Percentiles rank a stretch among this genome's conserved stretches.
Conservation (phyloP, 192 early-diverging fungal genomes). For the Backusella circina region DNA sequence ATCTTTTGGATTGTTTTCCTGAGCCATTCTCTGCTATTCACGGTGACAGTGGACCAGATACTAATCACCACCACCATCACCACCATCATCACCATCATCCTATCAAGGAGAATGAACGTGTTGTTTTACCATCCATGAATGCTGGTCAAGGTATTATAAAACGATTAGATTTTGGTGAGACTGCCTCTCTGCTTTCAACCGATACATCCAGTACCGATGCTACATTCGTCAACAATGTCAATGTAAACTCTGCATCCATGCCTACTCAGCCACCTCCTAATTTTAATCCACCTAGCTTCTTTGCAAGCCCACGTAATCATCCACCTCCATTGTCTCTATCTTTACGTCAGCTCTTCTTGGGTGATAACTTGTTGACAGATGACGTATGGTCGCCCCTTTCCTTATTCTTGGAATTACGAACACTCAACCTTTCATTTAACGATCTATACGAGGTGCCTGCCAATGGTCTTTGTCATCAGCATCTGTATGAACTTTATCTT, state of each 20-base stretch:
- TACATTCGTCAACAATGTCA: background rate
- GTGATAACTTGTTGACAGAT: constrained; percentile 83
- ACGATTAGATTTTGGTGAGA: background rate
- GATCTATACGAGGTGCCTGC: constrained; percentile 80
- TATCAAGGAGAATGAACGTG: constrained; percentile 43
- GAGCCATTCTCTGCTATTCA: constrained; percentile 46
- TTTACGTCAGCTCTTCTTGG: constrained; percentile 63
- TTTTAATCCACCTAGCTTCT: constrained; percentile 44
- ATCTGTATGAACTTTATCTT: constrained; percentile 76
- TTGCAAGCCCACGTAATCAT: constrained; percentile 44
- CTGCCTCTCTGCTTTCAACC: constrained; percentile 10
- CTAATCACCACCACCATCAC: background rate
- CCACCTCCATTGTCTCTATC: constrained; percentile 53
- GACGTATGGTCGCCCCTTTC: constrained; percentile 75
- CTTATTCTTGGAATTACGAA: constrained; percentile 67
- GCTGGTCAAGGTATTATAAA: constrained; percentile 38
- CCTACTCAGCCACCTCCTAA: constrained; percentile 43
- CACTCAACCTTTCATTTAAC: constrained; percentile 81
- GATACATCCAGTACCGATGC: background rate
- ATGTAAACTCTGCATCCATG: constrained; percentile 7
- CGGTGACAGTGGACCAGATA: background rate
- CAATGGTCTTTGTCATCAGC: constrained; percentile 65
- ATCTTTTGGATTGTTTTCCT: constrained; percentile 78
- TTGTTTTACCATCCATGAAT: constrained; percentile 35
- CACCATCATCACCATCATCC: constrained; percentile 14